phyloP scores from a whole-genome alignment of 495 filamentous ascomycete species.

The Cercophora sp. region DNA sequence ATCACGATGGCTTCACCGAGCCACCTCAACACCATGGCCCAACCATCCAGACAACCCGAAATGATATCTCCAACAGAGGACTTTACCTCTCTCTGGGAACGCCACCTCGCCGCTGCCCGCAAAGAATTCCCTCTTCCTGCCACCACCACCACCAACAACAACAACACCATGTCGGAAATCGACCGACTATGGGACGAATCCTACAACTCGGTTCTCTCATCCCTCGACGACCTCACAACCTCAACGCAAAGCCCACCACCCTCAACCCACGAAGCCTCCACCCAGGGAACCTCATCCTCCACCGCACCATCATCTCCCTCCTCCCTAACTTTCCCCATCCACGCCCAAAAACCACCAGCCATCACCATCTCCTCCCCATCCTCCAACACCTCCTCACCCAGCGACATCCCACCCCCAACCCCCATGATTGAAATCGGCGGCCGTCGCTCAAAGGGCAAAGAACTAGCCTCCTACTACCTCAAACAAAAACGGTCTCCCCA shows the following conservation, averaged over 20 bases:
- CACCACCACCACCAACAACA: neutral
- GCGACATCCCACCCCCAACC: neutral
- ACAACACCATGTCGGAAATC: neutral
- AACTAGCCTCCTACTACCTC: constrained; percentile 12
- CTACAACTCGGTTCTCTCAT: constrained; percentile 21
- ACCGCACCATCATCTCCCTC: neutral
- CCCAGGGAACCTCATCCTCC: constrained; percentile 9
- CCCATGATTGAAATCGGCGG: constrained; percentile 5
- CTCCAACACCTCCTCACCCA: constrained; percentile 1
- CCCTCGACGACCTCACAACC: constrained; percentile 20
- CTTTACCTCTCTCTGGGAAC: constrained; percentile 14
- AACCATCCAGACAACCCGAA: neutral
- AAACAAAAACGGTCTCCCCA: neutral
- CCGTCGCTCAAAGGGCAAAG: constrained; percentile 12
- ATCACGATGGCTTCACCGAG: neutral
- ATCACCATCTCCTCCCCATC: constrained; percentile 1
- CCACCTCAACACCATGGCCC: neutral
- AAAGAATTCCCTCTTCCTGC: constrained; percentile 5
- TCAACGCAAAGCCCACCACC: constrained; percentile 17
- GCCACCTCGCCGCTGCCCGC: constrained; percentile 7
- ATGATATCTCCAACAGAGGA: neutral
- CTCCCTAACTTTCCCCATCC: neutral
- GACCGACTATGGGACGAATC: constrained; percentile 18
- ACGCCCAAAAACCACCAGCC: constrained; percentile 8
- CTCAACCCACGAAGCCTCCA: constrained; percentile 14